phyloP scores from a whole-genome alignment of 2,329 filamentous ascomycete species.

The Nemania diffusa region DNA sequence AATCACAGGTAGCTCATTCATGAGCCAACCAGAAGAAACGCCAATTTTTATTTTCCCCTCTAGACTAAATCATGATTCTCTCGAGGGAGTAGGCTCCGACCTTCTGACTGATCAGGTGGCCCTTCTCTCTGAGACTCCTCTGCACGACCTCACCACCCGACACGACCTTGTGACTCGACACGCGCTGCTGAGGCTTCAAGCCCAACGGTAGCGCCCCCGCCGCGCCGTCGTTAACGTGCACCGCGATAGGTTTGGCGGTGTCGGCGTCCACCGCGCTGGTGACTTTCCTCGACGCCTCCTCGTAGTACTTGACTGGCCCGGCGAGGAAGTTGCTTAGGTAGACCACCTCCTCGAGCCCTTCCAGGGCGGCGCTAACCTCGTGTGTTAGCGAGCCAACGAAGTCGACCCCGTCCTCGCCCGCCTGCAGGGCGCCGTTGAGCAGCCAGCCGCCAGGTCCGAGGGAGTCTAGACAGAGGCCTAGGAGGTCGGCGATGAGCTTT shows the following conservation, averaged over 20 bases:
- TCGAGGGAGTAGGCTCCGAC: conserved; percentile 87
- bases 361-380: conserved; percentile 76
- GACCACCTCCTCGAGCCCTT: conserved; percentile 75
- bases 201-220: conserved; percentile 74
- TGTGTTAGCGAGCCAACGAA: conserved; percentile 73
- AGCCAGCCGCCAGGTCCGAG: conserved; percentile 81
- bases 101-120: conserved; percentile 80
- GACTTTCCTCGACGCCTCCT: conserved; percentile 49
- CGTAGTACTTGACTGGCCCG: conserved; percentile 72
- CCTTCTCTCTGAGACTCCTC: conserved; percentile 77
- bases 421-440: conserved; percentile 65
- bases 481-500: conserved; percentile 74
- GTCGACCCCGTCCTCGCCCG: conserved; percentile 67
- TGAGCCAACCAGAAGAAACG: not conserved
- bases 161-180: conserved; percentile 68
- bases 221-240: conserved; percentile 58
- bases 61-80: conserved; percentile 74
- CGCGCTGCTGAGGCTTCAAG: conserved; percentile 65
- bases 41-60: conserved; percentile 5
- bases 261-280: conserved; percentile 40
- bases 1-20: not conserved
- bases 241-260: conserved; percentile 57
- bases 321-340: conserved; percentile 72
- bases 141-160: conserved; percentile 75
- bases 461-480: conserved; percentile 79